Percentiles rank a stretch among this genome's conserved stretches.
phyloP scores from a whole-genome alignment of 768 basidiomycete species.

The Tulasnella sp. region DNA sequence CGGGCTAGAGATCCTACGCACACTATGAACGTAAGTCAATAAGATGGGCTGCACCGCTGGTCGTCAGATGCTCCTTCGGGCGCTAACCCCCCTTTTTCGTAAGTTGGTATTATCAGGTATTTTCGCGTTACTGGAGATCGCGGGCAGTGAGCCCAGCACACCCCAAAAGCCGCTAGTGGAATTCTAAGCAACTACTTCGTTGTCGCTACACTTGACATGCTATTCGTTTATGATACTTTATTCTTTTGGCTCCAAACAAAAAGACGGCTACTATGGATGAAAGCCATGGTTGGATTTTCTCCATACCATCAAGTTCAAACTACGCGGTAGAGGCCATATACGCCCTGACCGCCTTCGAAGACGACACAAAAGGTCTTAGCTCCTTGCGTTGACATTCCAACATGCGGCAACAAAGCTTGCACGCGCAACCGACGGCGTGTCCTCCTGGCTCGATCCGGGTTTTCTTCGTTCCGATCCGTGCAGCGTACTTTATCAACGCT shows the following conservation, averaged over 20 bases:
- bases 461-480: not conserved
- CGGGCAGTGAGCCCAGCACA: not conserved
- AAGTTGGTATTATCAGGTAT: slow-evolving; percentile 11
- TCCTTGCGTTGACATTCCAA: not conserved
- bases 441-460: not conserved
- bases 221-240: not conserved
- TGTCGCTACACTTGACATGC: not conserved
- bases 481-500: not conserved
- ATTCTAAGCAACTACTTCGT: not conserved
- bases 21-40: slow-evolving; percentile 3
- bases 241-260: not conserved
- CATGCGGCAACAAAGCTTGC: not conserved
- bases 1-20: slow-evolving; percentile 15
- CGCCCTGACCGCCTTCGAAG: not conserved
- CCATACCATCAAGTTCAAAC: not conserved
- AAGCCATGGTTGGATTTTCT: not conserved
- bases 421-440: not conserved
- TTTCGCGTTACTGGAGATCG: slow-evolving; percentile 11
- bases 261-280: not conserved
- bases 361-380: not conserved
- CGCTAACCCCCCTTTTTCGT: not conserved
- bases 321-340: not conserved
- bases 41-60: too few species aligned
- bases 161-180: not conserved
- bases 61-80: not conserved